Evolutionary conservation across 1,284 basidiomycete species (phyloP), one percentile per base, ranked within the genome.

Genomic region (Clitocybe nebularis): DNA sequence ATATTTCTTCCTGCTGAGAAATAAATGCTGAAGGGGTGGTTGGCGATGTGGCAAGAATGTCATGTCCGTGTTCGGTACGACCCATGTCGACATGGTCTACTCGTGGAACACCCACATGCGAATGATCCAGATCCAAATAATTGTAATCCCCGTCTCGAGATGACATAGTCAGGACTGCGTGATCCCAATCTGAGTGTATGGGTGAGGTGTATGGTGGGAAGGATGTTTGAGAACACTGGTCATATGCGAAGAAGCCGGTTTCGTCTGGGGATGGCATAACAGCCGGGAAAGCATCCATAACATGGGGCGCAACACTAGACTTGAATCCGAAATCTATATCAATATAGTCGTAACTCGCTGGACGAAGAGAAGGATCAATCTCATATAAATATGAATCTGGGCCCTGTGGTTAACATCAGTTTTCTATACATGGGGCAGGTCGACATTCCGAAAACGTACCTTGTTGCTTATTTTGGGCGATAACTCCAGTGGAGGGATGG

Each of bases 271-370:
- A 17, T 7, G 21, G 33, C 24, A 44, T 26, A 14, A 26, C 25
- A n/a, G 42, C 38, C 3, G 54, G 43, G 28, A 25, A 45, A 4
- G 42, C 28, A 10, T 46, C 36, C 36, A 48, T 23, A 4, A 36
- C 41, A 2, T 11, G 32, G 11, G 43, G 43, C 2, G 19, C 16
- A 22, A 43, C 9, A 25, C 36, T 26, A 4, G 48, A 11, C 22
- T 49, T 47, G 28, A 44, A 43, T 9, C 44, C 50, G 29, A 54
- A 55, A 13, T 45, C 47, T 10, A 46, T 44, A 16, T 44, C 42
- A 29, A 44, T 46, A 21, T 13, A 23, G 13, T 54, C 47, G 25
- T 52, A 50, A 34, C 46, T 46, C 7, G 50, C 43, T 4, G 49
- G 55, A 14, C 45, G 49, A 14, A 50, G 29, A 1, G 43, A 40